Percentiles rank a stretch among this genome's conserved stretches.
phyloP scores from a whole-genome alignment of 1,139 yeast species.

The Keqinozyma sinolaborantium region DNA sequence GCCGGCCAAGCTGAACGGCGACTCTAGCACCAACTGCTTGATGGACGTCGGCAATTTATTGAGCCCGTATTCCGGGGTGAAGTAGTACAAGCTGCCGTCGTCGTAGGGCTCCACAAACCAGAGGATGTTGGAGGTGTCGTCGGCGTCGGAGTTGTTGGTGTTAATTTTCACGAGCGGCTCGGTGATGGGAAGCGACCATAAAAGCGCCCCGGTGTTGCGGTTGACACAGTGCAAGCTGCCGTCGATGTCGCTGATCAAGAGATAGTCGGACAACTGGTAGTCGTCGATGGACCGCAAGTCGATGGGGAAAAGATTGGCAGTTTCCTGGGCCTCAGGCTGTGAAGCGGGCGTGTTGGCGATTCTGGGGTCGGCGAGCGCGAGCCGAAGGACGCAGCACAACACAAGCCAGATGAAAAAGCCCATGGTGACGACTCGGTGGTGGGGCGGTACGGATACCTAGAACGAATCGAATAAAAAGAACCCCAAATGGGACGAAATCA shows the following conservation, averaged over 20 bases:
- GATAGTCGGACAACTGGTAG: conserved; percentile 56
- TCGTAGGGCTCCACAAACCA: conserved; percentile 93
- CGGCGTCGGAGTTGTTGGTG: conserved; percentile 18
- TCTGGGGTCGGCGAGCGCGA: not conserved
- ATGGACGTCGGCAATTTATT: conserved; percentile 82
- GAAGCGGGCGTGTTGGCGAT: not conserved
- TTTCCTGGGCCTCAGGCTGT: not conserved
- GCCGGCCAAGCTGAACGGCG: conserved; percentile 77
- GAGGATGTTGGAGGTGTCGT: conserved; percentile 29
- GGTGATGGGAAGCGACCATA: conserved; percentile 70
- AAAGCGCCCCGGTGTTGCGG: conserved; percentile 67
- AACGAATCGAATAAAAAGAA: too few species aligned
- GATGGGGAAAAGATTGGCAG: conserved; percentile 22
- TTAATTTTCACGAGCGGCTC: conserved; percentile 50
- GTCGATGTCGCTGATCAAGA: conserved; percentile 79
- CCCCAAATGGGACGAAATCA: too few species aligned
- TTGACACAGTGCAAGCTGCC: conserved; percentile 85
- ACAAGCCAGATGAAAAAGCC: not conserved
- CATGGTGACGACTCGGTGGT: too few species aligned
- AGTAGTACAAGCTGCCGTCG: conserved; percentile 84
- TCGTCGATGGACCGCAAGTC: conserved; percentile 44
- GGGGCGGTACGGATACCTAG: too few species aligned
- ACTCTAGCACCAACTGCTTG: conserved; percentile 70
- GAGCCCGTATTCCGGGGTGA: conserved; percentile 73
- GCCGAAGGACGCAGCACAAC: not conserved